A percentile compares a stretch with the other conserved stretches of the same genome.
phyloP scores from a whole-genome alignment of 2,329 filamentous ascomycete species.

The Verticillium nubilum region DNA sequence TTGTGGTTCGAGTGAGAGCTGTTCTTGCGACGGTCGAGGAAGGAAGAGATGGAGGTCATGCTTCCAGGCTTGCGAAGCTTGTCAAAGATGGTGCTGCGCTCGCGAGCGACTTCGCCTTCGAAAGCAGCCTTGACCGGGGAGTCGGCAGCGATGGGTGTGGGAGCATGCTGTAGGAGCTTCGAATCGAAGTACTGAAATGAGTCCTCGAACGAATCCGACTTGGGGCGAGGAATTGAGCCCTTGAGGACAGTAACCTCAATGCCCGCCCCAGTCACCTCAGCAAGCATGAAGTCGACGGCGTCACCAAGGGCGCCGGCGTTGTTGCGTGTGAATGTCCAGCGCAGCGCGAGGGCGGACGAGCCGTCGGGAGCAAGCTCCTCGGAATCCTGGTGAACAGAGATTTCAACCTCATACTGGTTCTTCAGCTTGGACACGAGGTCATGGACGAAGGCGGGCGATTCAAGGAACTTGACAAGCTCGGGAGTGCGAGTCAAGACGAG shows the following conservation, averaged over 20 bases:
- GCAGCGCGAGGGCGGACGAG: constrained; percentile 54
- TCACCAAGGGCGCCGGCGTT: constrained; percentile 93
- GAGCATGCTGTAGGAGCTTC: constrained; percentile 90
- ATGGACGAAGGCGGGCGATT: constrained; percentile 72
- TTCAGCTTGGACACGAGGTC: constrained; percentile 82
- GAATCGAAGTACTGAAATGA: constrained; percentile 96
- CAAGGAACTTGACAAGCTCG: constrained; percentile 74
- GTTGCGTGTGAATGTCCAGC: constrained; percentile 89
- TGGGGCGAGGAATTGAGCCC: constrained; percentile 93
- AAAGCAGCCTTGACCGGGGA: constrained; percentile 85
- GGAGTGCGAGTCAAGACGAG: constrained; percentile 73
- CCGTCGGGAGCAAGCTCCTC: constrained; percentile 54
- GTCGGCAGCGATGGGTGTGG: constrained; percentile 73
- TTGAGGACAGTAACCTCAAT: constrained; percentile 85
- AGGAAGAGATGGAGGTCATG: constrained; percentile 93
- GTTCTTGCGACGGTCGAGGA: constrained; percentile 92
- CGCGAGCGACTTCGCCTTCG: constrained; percentile 71
- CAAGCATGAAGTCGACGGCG: constrained; percentile 89
- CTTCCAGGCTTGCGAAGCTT: constrained; percentile 90
- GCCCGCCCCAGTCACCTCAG: constrained; percentile 79
- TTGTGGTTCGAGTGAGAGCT: constrained; percentile 75
- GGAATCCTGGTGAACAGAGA: constrained; percentile 63
- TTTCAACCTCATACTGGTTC: constrained; percentile 85
- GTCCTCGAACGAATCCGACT: constrained; percentile 98
- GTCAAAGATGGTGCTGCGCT: constrained; percentile 82